Conservation (phyloP, 495 filamentous ascomycete species). For the Penicillium alfredii region DNA sequence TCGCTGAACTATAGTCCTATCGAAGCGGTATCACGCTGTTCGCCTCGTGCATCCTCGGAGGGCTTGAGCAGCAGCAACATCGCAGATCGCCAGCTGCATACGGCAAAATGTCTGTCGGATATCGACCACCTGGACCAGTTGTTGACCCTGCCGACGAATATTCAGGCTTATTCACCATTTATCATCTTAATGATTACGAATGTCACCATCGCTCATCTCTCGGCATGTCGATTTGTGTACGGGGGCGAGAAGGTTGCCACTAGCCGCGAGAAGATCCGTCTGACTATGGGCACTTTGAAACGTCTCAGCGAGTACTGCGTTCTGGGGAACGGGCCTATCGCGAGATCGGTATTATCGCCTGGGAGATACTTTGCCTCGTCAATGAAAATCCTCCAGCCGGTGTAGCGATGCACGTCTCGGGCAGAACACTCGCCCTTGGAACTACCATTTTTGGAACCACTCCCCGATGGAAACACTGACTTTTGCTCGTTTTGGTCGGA, state of each 20-base stretch:
- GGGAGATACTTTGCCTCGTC: constrained; percentile 13
- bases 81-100: constrained; percentile 14
- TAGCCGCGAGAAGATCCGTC: constrained; percentile 14
- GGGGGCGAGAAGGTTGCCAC: constrained; percentile 4
- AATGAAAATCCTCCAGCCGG: neutral
- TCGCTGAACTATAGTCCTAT: constrained; percentile 12
- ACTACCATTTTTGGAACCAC: neutral
- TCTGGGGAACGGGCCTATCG: constrained; percentile 15
- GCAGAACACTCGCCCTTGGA: neutral
- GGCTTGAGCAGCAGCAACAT: constrained; percentile 6
- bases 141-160: constrained; percentile 15
- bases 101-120: constrained; percentile 10
- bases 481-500: constrained; percentile 15
- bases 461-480: constrained; percentile 7
- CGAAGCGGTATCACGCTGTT: constrained; percentile 13
- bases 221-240: constrained; percentile 16
- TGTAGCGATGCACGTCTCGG: too few relatives aligned
- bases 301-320: constrained; percentile 15
- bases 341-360: constrained; percentile 16
- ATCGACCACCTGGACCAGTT: constrained; percentile 16
- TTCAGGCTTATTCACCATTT: constrained; percentile 14
- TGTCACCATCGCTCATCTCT: constrained; percentile 15
- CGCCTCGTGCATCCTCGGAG: constrained; percentile 8
- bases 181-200: constrained; percentile 25
- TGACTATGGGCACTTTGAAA: constrained; percentile 19